Percentiles rank a stretch among this genome's conserved stretches.
phyloP scores from a whole-genome alignment of 73 alveolate species.

The Paramecium sonneborni region DNA sequence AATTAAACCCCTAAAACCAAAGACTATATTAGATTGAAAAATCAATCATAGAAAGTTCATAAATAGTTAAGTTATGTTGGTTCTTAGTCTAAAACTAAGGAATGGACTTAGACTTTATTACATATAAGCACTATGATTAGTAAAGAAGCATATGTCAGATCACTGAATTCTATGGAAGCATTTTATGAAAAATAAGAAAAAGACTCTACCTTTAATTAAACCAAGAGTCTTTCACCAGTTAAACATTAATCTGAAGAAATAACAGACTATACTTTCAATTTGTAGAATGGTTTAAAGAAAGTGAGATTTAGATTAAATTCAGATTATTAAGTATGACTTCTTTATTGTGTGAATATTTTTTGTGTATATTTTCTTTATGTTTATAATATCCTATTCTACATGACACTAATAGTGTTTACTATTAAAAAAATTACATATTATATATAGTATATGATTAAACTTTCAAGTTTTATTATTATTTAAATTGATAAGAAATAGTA shows the following conservation, averaged over 20 bases:
- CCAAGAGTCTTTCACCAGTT: not conserved
- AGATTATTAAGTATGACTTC: not conserved
- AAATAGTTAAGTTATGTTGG: not conserved
- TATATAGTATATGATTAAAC: not conserved
- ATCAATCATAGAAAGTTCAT: not conserved
- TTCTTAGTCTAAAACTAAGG: not conserved
- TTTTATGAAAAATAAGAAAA: not conserved
- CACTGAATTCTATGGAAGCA: slow-evolving; percentile 23
- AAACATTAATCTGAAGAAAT: not conserved
- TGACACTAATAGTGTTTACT: not conserved
- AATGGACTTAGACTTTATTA: not conserved
- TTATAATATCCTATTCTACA: not conserved
- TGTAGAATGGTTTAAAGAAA: not conserved
- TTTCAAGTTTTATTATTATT: not conserved
- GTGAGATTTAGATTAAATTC: slow-evolving; percentile 23
- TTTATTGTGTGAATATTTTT: not conserved
- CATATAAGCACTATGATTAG: not conserved
- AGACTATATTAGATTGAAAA: not conserved
- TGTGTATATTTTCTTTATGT: not conserved
- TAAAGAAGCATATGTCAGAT: not conserved
- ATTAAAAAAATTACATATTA: too few species aligned
- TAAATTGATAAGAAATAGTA: not conserved
- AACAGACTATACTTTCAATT: not conserved
- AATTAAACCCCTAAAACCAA: not conserved
- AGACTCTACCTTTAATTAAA: not conserved